phyloP scores from a whole-genome alignment of 2,329 filamentous ascomycete genomes.

The Sporothrix dimorphospora region DNA sequence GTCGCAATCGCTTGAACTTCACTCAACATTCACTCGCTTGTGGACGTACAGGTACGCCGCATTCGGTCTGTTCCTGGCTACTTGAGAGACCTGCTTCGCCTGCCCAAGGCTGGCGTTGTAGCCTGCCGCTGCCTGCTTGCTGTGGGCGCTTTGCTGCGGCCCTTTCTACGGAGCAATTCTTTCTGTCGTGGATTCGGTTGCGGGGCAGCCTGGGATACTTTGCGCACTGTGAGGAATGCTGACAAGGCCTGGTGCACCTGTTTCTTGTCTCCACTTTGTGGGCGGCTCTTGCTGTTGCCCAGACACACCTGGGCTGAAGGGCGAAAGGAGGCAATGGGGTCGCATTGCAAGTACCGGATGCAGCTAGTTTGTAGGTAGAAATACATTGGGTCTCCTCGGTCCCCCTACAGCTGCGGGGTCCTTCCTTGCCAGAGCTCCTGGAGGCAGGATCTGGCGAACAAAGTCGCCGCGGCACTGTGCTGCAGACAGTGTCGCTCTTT shows the following conservation, averaged over 20 bases:
- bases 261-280: neutral
- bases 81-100: neutral
- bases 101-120: neutral
- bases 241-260: neutral
- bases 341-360: neutral
- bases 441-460: neutral
- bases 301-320: neutral
- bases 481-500: neutral
- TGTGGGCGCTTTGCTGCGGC: neutral
- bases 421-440: neutral
- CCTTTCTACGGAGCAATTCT: neutral
- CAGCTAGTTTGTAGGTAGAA: conserved; percentile 1
- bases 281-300: neutral
- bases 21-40: neutral
- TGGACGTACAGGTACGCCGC: neutral
- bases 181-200: conserved; percentile 18
- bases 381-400: neutral
- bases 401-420: neutral
- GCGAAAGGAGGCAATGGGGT: neutral
- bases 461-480: neutral
- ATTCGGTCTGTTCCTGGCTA: conserved; percentile 12
- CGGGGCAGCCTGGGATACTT: conserved; percentile 7
- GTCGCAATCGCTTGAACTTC: too few species aligned
- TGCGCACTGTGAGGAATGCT: conserved; percentile 27
- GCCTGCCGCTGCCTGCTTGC: neutral